Base-by-base conservation (phyloP, 2,329 filamentous ascomycete species). In the Fusarium sarcochroum region DNA sequence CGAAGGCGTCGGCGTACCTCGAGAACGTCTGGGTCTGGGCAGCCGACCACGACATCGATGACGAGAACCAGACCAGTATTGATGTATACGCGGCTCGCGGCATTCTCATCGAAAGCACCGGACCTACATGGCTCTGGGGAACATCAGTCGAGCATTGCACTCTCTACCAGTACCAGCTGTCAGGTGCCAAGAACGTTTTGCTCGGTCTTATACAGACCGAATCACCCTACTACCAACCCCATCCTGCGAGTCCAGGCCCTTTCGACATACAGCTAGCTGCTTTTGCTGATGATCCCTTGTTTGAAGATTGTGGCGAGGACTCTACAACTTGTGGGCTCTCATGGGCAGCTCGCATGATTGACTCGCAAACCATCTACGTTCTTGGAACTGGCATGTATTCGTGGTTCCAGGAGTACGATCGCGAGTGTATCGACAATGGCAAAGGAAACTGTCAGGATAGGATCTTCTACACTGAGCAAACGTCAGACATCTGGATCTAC, bases 1-100 rank as follows among this genome's bases (percentile, higher is more conserved):
- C 70, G 0, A 47, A 76, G 21, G 78, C 82, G 41, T 86, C 84
- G 20, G 86, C 84, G 9, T 84, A 84, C 59, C 68, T 84, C 32
- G 81, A 84, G 65, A 84, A 86, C 66, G 77, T 82, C 59, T 91
- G 89, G 88, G 85, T 88, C 68, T 92, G 89, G 90, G 86, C 88
- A 15, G 86, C 89, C 2, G 90, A 92, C 73, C 90, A 92, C 76
- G 90, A 92, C 69, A 30, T 75, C 0, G 72, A 76, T 20, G 53
- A 41, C 11, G 34, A 71, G 67, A 62, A 64, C 6, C 59, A 67
- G n/a, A 63, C 53, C 0, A 66, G 76, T 40, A 76, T 83, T 58
- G 70, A 70, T 20, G 67, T 82, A 34, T 82, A 78, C 54, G 73
- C 63, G 5, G 80, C 69, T 5, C 70, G 80, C 20, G 80, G 81